These are phyloP conservation scores for Dictyostelium discoideum DNA, from an alignment of 78 protist genomes.

Conservation along the genomic window DNA sequence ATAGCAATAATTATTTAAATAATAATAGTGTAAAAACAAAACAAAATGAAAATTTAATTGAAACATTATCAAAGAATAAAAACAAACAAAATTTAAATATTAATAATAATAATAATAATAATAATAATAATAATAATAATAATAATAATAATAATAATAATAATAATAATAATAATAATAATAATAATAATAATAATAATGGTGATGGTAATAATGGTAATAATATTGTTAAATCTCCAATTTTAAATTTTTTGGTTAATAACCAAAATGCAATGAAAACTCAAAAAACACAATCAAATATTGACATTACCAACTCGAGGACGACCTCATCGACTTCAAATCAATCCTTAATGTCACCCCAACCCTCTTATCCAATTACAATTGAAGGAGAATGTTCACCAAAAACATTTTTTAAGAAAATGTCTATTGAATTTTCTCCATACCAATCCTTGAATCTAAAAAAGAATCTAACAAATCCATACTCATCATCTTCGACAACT, in stretches of 20 bases:
- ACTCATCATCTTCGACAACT: neutral
- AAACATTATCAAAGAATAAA: neutral
- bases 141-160: no score
- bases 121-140: no score
- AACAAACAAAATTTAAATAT: no score
- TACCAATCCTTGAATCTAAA: neutral
- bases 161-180: no score
- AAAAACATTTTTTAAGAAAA: constrained; percentile 8
- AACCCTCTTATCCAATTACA: neutral
- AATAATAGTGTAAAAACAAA: neutral
- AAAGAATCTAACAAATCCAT: neutral
- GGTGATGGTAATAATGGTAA: no score
- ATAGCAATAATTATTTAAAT: no score
- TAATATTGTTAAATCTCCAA: neutral
- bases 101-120: no score
- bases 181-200: no score
- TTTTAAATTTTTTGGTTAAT: neutral
- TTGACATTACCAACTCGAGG: neutral
- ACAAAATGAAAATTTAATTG: neutral
- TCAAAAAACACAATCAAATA: no score
- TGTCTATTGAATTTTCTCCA: neutral
- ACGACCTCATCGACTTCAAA: neutral
- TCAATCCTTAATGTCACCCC: neutral
- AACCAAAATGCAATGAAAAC: neutral
- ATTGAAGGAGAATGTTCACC: neutral